A percentile compares a stretch with the other conserved stretches of the same genome.
Conservation (phyloP, 75 land plant genomes). For the Pinus albicaulis region DNA sequence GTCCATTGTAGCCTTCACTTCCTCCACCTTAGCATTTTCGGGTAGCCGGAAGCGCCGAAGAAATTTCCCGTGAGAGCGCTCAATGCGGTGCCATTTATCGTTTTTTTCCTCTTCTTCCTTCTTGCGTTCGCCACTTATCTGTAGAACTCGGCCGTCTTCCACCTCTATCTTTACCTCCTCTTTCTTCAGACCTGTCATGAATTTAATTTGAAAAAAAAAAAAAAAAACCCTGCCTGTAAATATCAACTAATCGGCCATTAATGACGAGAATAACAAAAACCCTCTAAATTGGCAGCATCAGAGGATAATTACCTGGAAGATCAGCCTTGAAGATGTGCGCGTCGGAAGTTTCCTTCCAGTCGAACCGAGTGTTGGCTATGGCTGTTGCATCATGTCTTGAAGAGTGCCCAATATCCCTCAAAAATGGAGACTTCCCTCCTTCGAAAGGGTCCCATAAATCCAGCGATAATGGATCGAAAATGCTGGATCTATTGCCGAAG, state of each 20-base stretch:
- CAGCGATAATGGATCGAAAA: slow-evolving; percentile 11
- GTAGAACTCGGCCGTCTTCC: slow-evolving; percentile 28
- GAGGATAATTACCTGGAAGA: neutral
- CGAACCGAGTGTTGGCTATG: slow-evolving; percentile 16
- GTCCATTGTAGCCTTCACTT: slow-evolving; percentile 31
- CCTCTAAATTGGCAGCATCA: too few relatives aligned
- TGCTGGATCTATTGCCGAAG: slow-evolving; percentile 4
- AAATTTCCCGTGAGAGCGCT: slow-evolving; percentile 18
- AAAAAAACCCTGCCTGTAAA: slow-evolving; percentile 4
- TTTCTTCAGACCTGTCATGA: slow-evolving; percentile 18
- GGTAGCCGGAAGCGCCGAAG: slow-evolving; percentile 23
- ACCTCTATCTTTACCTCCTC: slow-evolving; percentile 6
- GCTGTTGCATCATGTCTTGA: slow-evolving; percentile 2
- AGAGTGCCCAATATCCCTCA: too few relatives aligned
- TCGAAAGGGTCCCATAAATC: slow-evolving; percentile 8
- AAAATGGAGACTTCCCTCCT: too few relatives aligned
- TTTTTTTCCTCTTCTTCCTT: slow-evolving; percentile 2
- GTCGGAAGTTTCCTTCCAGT: slow-evolving; percentile 14
- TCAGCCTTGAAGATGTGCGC: slow-evolving; percentile 22
- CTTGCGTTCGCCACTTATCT: slow-evolving; percentile 24
- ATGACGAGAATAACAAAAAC: too few relatives aligned
- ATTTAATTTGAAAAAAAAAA: neutral
- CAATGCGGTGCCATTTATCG: slow-evolving; percentile 27
- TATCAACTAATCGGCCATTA: slow-evolving; percentile 20
- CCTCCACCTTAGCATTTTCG: slow-evolving; percentile 3